phyloP scores from a whole-genome alignment of 78 protist genomes.

The slime mould (Dictyostelium discoideum) region DNA sequence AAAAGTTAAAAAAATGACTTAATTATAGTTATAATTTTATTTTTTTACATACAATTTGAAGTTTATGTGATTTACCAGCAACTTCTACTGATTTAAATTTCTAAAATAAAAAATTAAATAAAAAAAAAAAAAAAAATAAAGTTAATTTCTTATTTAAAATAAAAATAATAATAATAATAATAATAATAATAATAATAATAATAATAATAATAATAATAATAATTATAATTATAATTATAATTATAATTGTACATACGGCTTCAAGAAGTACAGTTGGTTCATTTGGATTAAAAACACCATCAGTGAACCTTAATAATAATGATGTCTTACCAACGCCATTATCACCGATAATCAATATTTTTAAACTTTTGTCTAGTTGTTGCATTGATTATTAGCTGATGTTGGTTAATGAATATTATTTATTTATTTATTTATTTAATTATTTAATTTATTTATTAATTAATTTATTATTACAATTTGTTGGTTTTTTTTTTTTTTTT shows the following conservation, averaged over 20 bases:
- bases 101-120: conserved; percentile 1
- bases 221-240: no score
- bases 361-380: conserved; percentile 1
- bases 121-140: not conserved
- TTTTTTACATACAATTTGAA: conserved; percentile 30
- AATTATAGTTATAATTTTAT: no score
- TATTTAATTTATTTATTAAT: no score
- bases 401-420: not conserved
- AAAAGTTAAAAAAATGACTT: no score
- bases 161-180: no score
- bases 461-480: not conserved
- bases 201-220: no score
- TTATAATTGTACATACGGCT: conserved; percentile 2
- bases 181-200: no score
- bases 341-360: conserved; percentile 46
- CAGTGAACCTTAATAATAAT: conserved; percentile 26
- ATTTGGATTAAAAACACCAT: conserved; percentile 6
- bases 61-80: conserved; percentile 21
- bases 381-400: not conserved
- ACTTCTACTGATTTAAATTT: conserved; percentile 47
- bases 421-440: not conserved
- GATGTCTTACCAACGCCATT: conserved; percentile 72
- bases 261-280: conserved; percentile 21
- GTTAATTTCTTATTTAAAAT: not conserved
- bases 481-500: not conserved